A percentile compares a stretch with the other conserved stretches of the same genome.
Evolutionary conservation across 805 yeast genomes (phyloP).

Genomic region (Priceomyces haplophilus): DNA sequence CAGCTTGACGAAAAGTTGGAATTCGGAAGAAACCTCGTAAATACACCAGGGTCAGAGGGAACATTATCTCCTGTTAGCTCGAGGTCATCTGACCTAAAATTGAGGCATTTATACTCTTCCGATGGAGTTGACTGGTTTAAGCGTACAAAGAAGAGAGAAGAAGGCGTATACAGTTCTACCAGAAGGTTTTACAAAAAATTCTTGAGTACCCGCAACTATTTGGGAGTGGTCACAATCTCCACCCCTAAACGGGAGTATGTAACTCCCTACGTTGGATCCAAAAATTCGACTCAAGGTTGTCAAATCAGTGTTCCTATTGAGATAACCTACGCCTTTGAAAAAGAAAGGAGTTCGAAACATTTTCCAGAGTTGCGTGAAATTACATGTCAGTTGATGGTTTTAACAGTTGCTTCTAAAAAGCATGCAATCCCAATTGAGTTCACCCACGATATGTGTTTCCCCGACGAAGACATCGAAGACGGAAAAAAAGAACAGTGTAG

Average conservation of each 20-base stretch:
- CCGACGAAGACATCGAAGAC: slow-evolving; percentile 29
- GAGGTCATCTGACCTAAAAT: slow-evolving; percentile 18
- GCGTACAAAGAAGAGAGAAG: slow-evolving; percentile 17
- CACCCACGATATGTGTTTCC: slow-evolving; percentile 38
- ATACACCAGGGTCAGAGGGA: slow-evolving; percentile 10
- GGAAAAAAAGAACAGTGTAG: slow-evolving; percentile 20
- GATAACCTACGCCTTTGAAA: slow-evolving; percentile 22
- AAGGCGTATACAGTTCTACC: slow-evolving; percentile 28
- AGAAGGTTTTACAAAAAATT: slow-evolving; percentile 33
- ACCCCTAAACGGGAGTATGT: slow-evolving; percentile 32
- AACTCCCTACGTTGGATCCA: slow-evolving; percentile 33
- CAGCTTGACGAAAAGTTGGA: slow-evolving; percentile 27
- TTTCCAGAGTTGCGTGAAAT: slow-evolving; percentile 35
- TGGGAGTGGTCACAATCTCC: slow-evolving; percentile 33
- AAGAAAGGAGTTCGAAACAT: slow-evolving; percentile 5
- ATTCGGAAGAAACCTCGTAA: slow-evolving; percentile 17
- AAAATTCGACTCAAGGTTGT: slow-evolving; percentile 9
- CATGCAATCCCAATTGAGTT: slow-evolving; percentile 39
- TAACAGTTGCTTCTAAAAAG: slow-evolving; percentile 34
- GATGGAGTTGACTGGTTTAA: slow-evolving; percentile 14
- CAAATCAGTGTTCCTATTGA: slow-evolving; percentile 32
- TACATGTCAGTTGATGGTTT: slow-evolving; percentile 32
- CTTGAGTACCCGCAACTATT: slow-evolving; percentile 27
- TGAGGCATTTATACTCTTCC: slow-evolving; percentile 32
- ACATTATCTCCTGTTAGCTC: slow-evolving; percentile 19